Evolutionary conservation across 1,284 basidiomycete genomes (phyloP).

Genomic region (Laetiporus sulphureus): DNA sequence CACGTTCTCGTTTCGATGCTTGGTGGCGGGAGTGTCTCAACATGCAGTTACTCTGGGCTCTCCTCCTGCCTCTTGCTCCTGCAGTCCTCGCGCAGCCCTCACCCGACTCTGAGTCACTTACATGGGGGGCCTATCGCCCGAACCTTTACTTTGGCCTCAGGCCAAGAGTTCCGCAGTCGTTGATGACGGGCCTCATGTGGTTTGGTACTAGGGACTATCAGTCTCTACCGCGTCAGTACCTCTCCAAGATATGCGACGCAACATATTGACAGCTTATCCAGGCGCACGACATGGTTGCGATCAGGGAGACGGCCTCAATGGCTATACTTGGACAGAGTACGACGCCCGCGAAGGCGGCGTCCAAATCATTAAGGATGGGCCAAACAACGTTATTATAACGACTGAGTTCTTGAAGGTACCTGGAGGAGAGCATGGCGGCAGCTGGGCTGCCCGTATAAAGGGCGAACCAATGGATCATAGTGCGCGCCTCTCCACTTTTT

Average conservation of each 20-base stretch:
- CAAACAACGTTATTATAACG: constrained; percentile 81
- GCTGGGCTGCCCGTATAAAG: constrained; percentile 86
- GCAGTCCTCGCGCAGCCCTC: constrained; percentile 18
- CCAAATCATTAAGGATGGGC: constrained; percentile 75
- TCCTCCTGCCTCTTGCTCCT: constrained; percentile 23
- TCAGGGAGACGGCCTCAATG: constrained; percentile 74
- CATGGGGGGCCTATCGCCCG: constrained; percentile 90
- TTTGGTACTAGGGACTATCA: constrained; percentile 79
- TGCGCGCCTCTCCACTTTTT: constrained; percentile 28
- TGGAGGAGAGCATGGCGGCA: constrained; percentile 75
- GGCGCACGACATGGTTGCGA: constrained; percentile 87
- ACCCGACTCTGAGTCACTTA: constrained; percentile 55
- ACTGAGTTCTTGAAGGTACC: constrained; percentile 82
- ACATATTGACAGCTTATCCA: constrained; percentile 26
- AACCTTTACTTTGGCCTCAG: constrained; percentile 91
- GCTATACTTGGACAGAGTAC: constrained; percentile 85
- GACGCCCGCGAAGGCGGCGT: constrained; percentile 82
- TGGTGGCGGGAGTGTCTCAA: background rate
- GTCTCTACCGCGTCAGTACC: constrained; percentile 54
- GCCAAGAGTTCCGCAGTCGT: constrained; percentile 76
- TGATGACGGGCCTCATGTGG: constrained; percentile 92
- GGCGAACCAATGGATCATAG: constrained; percentile 72
- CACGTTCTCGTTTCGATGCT: constrained; percentile 5
- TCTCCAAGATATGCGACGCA: too few relatives aligned
- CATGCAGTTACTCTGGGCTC: constrained; percentile 27